Base-by-base conservation (phyloP, 2,329 filamentous ascomycete genomes). In the Epichloe brachyelytri region DNA sequence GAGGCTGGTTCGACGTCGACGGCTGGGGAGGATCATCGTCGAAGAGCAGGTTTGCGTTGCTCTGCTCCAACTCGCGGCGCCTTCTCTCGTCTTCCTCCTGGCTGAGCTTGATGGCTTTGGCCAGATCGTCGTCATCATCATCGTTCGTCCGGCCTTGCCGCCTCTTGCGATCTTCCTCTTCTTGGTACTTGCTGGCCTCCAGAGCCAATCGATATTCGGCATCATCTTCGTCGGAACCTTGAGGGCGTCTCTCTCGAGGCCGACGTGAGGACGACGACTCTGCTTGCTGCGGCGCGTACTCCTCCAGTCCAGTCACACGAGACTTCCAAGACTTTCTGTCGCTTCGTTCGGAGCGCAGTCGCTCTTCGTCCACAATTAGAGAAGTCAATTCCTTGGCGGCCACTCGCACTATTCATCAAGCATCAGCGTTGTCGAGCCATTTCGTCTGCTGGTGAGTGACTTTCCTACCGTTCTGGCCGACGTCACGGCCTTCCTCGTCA, bases 281-380 rank as follows among this genome's bases (percentile, higher is more conserved):
- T 44, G 63, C 60, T 12, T 73, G 69, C 56, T 69, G 70, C 41
- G 71, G 72, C 19, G 67, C 80, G 58, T 80, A 86, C 63, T 97
- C 91, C 57, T 97, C 93, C 43, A 97, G 82, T 19, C 93, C 93
- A 34, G 84, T 89, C 37, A 98, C 93, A 53, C 93, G 86, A 49
- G 90, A 95, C 70, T 98, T 98, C 93, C 93, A 98, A 2, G 86
- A 82, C 66, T 89, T 95, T 51, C 93, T 82, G 66, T 97, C 93
- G 61, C 81, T 88, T 63, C 93, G 83, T 72, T 98, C 93, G 56
- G 82, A 84, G 58, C 90, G 85, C 61, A 98, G 71, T 63, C 93
- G 82, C 61, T 97, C 93, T 68, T 98, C 93, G 65, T 98, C 93
- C 62, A 94, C 73, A 58, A 98, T 86, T 53, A 98, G 75, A 15